A percentile compares a stretch with the other conserved stretches of the same genome.
Conservation (phyloP, 352 stramenopile genomes). For the Phytophthora agathidicida region DNA sequence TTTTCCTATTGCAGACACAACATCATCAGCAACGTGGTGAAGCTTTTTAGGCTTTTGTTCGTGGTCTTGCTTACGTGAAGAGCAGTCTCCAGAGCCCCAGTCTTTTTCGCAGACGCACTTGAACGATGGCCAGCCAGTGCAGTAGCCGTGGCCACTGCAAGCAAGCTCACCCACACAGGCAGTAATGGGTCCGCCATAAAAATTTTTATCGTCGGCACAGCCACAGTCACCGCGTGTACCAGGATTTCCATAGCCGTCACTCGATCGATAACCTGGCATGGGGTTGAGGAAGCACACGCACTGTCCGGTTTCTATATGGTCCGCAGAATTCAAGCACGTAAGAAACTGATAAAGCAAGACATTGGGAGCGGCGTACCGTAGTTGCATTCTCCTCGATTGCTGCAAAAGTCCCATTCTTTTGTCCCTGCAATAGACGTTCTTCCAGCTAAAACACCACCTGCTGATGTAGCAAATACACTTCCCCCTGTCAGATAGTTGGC, state of each 20-base stretch:
- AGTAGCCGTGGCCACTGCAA: conserved; percentile 81
- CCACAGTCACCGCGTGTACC: conserved; percentile 93
- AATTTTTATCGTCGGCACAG: conserved; percentile 80
- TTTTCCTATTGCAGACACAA: conserved; percentile 52
- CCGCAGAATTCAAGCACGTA: too few relatives aligned
- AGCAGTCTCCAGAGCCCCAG: conserved; percentile 73
- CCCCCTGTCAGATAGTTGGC: conserved; percentile 48
- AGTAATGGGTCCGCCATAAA: conserved; percentile 68
- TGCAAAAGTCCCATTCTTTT: conserved; percentile 91
- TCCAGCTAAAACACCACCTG: conserved; percentile 46
- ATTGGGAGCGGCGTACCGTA: conserved; percentile 29
- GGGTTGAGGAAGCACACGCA: conserved; percentile 65
- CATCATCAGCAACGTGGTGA: neutral
- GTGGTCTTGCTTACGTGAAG: conserved; percentile 38
- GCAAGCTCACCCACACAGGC: conserved; percentile 65
- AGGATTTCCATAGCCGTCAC: conserved; percentile 85
- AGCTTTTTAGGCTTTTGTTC: neutral
- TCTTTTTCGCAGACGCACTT: conserved; percentile 65
- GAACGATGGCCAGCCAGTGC: conserved; percentile 57
- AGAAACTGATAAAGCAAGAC: neutral
- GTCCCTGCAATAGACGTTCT: conserved; percentile 69
- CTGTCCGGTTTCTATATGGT: conserved; percentile 51
- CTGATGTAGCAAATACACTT: conserved; percentile 53
- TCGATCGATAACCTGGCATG: conserved; percentile 86
- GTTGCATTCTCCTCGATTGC: conserved; percentile 89